These are phyloP conservation scores for Fragaria vesca DNA, from an alignment of 306 rosid species.

Conservation along the genomic window DNA sequence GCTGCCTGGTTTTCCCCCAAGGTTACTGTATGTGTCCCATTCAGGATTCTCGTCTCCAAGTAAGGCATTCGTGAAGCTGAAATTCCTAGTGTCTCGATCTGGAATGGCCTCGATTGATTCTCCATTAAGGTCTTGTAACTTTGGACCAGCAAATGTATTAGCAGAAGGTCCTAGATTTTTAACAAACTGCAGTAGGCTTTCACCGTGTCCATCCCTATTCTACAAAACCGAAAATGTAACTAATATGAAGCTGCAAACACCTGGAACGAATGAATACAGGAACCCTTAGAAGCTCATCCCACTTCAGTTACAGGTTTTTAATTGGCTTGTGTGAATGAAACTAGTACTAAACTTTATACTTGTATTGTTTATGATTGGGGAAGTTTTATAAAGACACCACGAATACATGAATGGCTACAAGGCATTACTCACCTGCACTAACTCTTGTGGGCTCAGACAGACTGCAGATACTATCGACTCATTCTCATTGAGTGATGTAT, in stretches of 20 bases:
- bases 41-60: not conserved
- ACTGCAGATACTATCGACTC: constrained; percentile 9
- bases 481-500: constrained; percentile 1
- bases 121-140: constrained; percentile 2
- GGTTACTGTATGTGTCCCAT: not conserved
- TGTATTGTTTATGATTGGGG: not conserved
- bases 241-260: not conserved
- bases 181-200: constrained; percentile 18
- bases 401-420: not conserved
- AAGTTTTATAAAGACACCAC: not conserved
- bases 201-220: not conserved
- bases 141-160: not conserved
- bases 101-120: not conserved
- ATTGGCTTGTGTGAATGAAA: not conserved
- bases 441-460: not conserved
- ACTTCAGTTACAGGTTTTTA: not conserved
- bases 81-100: not conserved
- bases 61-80: not conserved
- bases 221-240: constrained; percentile 13
- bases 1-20: not conserved
- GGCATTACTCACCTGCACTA: constrained; percentile 14
- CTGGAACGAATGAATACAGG: not conserved
- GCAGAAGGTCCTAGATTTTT: constrained; percentile 23
- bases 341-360: not conserved
- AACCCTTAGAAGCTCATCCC: not conserved